Base-by-base conservation (phyloP, 768 basidiomycete species). In the Rossbeevera mucosa region DNA sequence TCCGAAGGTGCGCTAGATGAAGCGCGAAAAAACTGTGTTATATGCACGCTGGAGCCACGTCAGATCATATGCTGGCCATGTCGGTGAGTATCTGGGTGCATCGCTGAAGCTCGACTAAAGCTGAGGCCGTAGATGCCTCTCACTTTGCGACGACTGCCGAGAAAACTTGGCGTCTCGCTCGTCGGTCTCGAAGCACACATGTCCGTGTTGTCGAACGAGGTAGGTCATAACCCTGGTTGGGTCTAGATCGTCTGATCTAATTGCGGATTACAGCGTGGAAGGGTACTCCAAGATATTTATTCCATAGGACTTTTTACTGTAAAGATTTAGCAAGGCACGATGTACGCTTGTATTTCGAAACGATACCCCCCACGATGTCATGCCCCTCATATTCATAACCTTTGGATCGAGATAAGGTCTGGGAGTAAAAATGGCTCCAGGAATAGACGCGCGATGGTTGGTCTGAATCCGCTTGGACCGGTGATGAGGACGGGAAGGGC, bases 51-150 rank as follows among this genome's bases (percentile, higher is more conserved):
- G n/a, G 83, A 84, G 51, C 71, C 76, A 24, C 71, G 88, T 45
- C 80, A 86, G 61, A 78, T 91, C 52, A 86, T 91, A 47, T 90
- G 86, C 60, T 91, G 88, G 88, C 88, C 88, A n/a, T 90, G 88
- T 65, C 79, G 88, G 85, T 87, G 52, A 61, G n/a, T 8, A 18
- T 9, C 3, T 38, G 25, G 44, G 25, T 21, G 44, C 9, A 2
- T 9, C 14, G 4, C 40, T 18, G 18, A 43, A 44, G 38, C 18
- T 20, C 6, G 50, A 53, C 45, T 53, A 45, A 55, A 48, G 2
- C 11, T 11, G 36, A 38, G 18, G 18, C 21, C 9, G 25, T 51
- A 79, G 78, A 44, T 81, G 79, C 56, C 71, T 80, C 16, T 72
- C 80, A 1, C 58, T 80, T 26, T 80, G 79, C 54, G 78, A 80